Evolutionary conservation across 225 moss, liverwort and hornwort species (phyloP).

Genomic region (Pleurozium schreberi): DNA sequence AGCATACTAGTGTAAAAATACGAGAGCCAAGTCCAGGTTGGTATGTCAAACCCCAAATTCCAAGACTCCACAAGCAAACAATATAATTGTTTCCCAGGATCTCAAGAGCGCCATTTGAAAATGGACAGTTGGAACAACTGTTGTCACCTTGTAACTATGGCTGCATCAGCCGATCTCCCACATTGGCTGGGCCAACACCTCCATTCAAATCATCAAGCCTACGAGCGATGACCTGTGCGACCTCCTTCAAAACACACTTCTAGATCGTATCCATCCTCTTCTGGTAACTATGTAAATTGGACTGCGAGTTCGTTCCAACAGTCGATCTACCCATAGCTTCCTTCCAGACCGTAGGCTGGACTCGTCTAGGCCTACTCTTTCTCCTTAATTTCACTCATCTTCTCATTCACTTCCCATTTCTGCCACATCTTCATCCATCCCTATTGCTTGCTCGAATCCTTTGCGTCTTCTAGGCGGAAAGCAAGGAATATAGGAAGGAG

Average conservation of each 20-base stretch:
- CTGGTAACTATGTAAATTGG: background rate
- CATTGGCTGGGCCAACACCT: background rate
- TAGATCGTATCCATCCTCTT: background rate
- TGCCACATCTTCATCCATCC: background rate
- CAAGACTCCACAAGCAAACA: background rate
- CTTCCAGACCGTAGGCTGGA: background rate
- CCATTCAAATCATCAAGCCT: background rate
- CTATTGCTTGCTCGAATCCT: background rate
- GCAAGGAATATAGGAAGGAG: background rate
- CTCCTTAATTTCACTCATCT: background rate
- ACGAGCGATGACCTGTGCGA: background rate
- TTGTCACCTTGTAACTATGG: background rate
- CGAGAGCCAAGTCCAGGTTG: background rate
- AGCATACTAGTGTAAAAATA: background rate
- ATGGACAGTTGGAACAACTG: background rate
- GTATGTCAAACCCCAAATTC: background rate
- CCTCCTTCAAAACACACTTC: background rate
- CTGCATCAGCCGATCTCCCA: background rate
- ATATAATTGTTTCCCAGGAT: background rate
- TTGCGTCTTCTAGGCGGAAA: background rate
- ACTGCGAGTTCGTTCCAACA: background rate
- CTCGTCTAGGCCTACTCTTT: background rate
- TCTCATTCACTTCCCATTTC: background rate
- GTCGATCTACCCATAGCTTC: background rate
- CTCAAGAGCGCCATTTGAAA: background rate